A percentile compares a stretch with the other conserved stretches of the same genome.
Evolutionary conservation across 2,329 filamentous ascomycete genomes (phyloP).

Genomic region (Colletotrichum falcatum): DNA sequence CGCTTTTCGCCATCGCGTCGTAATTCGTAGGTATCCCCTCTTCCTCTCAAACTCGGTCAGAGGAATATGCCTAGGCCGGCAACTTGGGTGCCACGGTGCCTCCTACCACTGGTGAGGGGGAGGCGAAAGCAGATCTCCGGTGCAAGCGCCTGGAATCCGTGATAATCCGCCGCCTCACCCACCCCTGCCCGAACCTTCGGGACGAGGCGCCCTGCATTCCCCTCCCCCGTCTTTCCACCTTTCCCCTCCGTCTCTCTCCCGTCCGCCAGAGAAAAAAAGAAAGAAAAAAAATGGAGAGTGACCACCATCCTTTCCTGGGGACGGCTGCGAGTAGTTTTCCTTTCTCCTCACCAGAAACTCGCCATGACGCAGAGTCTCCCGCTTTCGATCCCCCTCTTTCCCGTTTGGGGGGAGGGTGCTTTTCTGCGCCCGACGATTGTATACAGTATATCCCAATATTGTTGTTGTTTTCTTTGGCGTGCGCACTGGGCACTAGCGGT

Average conservation of each 20-base stretch:
- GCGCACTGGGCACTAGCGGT: not conserved
- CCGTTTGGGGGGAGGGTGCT: not conserved
- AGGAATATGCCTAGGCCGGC: not conserved
- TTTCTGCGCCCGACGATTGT: not conserved
- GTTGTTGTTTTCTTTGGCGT: not conserved
- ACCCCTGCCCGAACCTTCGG: slow-evolving; percentile 1
- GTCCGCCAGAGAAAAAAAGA: not conserved
- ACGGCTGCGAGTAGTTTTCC: not conserved
- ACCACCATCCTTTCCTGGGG: not conserved
- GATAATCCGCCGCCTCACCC: slow-evolving; percentile 2
- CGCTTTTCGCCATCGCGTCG: slow-evolving; percentile 8
- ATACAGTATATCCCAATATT: not conserved
- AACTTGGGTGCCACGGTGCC: not conserved
- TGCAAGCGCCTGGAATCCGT: slow-evolving; percentile 7
- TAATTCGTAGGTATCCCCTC: too few relatives aligned
- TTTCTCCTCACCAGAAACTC: not conserved
- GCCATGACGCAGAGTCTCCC: slow-evolving; percentile 2
- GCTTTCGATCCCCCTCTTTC: not conserved
- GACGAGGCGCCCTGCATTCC: not conserved
- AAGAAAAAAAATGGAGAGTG: too few relatives aligned
- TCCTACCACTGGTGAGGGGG: not conserved
- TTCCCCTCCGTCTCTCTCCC: not conserved
- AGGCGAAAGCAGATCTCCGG: not conserved
- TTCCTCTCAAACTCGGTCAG: not conserved
- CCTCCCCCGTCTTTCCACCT: not conserved